Percentiles rank a stretch among this genome's conserved stretches.
These are phyloP conservation scores for Kwoniella sp. DNA, from an alignment of 768 basidiomycete species.

Conservation along the genomic window DNA sequence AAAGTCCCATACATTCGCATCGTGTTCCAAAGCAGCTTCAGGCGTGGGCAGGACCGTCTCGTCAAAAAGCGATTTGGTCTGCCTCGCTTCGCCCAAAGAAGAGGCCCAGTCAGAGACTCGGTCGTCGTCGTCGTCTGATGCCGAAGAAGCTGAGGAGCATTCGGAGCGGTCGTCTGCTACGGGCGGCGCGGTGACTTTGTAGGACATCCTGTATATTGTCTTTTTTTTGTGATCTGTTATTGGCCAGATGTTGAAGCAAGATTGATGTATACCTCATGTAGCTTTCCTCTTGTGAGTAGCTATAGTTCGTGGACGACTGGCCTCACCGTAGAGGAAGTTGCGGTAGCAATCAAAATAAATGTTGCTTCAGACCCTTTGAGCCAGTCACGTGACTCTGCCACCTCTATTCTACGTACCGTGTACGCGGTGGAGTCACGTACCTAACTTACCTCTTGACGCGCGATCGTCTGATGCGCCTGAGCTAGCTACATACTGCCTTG, in stretches of 20 bases:
- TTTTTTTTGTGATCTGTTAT: background rate
- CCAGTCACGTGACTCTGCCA: too few species aligned
- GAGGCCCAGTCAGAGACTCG: slow-evolving; percentile 46
- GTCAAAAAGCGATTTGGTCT: slow-evolving; percentile 46
- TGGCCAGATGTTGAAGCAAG: background rate
- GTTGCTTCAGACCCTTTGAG: too few species aligned
- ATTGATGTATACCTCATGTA: too few species aligned
- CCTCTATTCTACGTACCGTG: too few species aligned
- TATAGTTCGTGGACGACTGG: too few species aligned
- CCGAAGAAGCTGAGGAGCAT: slow-evolving; percentile 12
- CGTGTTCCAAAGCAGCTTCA: slow-evolving; percentile 41
- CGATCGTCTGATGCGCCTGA: too few species aligned
- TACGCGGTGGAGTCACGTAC: too few species aligned
- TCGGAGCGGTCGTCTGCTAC: slow-evolving; percentile 1
- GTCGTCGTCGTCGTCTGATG: slow-evolving; percentile 33
- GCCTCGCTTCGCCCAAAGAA: slow-evolving; percentile 36
- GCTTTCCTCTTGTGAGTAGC: too few species aligned
- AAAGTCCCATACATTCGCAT: slow-evolving; percentile 31
- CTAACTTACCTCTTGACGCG: too few species aligned
- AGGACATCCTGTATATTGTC: slow-evolving; percentile 16
- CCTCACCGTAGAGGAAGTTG: too few species aligned
- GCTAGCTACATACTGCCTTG: too few species aligned
- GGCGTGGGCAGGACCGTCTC: slow-evolving; percentile 37
- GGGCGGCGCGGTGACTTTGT: slow-evolving; percentile 19
- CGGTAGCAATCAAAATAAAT: too few species aligned